Percentiles rank a stretch among this genome's conserved stretches.
phyloP scores from a whole-genome alignment of 169 alveolate species.

The Babesia divergens region DNA sequence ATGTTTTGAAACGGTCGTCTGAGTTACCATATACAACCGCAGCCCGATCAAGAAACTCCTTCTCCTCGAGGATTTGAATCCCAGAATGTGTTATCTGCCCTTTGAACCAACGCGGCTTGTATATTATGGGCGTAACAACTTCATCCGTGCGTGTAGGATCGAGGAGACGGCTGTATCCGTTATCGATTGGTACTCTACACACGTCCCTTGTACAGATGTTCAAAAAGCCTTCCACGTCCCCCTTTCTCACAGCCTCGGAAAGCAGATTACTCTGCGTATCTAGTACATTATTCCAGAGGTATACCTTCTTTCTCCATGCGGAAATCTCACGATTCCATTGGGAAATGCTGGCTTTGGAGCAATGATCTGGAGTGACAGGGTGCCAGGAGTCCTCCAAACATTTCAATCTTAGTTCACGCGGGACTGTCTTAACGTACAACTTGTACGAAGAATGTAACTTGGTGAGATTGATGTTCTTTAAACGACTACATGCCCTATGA shows the following conservation, averaged over 20 bases:
- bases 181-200: constrained; percentile 17
- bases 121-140: constrained; percentile 23
- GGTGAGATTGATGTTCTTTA: constrained; percentile 71
- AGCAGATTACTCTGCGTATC: constrained; percentile 50
- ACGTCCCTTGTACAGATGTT: constrained; percentile 30
- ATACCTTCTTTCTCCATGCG: constrained; percentile 72
- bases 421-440: constrained; percentile 64
- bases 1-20: neutral
- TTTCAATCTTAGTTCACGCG: constrained; percentile 56
- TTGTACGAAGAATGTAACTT: constrained; percentile 67
- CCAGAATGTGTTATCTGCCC: constrained; percentile 52
- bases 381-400: constrained; percentile 67
- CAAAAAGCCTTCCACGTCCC: constrained; percentile 56
- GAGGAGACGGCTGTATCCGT: constrained; percentile 27
- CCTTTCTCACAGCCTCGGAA: constrained; percentile 55
- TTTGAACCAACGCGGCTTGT: constrained; percentile 60
- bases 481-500: constrained; percentile 25
- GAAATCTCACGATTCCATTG: constrained; percentile 72
- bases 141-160: neutral
- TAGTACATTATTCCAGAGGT: constrained; percentile 63
- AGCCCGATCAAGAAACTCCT: constrained; percentile 15
- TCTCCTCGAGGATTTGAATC: constrained; percentile 46
- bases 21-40: neutral
- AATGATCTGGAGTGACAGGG: constrained; percentile 71
- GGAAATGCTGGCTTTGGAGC: constrained; percentile 60